Conservation (phyloP, 2,329 filamentous ascomycete genomes). For the Cladophialophora chaetospira region DNA sequence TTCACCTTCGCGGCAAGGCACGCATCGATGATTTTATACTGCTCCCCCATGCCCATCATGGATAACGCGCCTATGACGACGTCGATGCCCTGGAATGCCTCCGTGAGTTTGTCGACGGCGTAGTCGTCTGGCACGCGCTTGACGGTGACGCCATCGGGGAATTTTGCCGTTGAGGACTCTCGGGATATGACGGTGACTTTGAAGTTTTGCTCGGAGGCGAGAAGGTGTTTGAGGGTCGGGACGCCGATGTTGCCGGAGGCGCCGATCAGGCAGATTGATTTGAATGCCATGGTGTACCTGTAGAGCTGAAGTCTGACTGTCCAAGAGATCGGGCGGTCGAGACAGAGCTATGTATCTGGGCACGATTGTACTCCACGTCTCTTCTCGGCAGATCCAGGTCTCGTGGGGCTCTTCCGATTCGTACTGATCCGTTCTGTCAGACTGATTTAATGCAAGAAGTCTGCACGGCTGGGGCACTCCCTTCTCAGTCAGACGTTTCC, state of each 20-base stretch:
- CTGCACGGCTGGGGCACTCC: no score
- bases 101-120: conserved; percentile 13
- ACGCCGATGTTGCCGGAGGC: conserved; percentile 26
- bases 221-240: conserved; percentile 23
- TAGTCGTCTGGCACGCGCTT: conserved; percentile 26
- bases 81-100: conserved; percentile 25
- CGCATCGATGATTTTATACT: conserved; percentile 46
- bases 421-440: no score
- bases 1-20: conserved; percentile 43
- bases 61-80: conserved; percentile 26
- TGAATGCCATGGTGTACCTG: conserved; percentile 19
- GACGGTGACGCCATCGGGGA: conserved; percentile 10
- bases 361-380: no score
- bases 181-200: conserved; percentile 24
- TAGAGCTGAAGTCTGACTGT: no score
- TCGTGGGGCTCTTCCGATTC: no score
- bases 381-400: no score
- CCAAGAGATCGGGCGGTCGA: neutral
- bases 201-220: conserved; percentile 18
- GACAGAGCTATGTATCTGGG: no score
- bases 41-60: conserved; percentile 29
- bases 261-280: conserved; percentile 23
- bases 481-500: no score
- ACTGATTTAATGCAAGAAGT: no score
- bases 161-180: conserved; percentile 21